phyloP scores from a whole-genome alignment of 148 eudicot species.

The Cornus suecica region DNA sequence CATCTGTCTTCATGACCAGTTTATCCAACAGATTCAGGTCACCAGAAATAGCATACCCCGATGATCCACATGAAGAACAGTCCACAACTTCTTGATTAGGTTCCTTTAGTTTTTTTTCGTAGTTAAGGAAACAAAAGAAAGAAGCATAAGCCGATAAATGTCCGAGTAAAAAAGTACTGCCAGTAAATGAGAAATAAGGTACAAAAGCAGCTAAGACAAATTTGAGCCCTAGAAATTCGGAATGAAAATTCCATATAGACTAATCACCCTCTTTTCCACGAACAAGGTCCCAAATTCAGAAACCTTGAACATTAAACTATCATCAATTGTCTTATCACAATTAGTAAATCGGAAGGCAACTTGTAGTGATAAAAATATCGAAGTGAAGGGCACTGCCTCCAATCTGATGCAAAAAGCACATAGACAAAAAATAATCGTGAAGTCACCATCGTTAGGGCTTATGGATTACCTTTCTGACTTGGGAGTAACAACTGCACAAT shows the following conservation, averaged over 20 bases:
- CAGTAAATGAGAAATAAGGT: background rate
- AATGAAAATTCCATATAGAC: background rate
- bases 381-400: no score
- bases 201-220: background rate
- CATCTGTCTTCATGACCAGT: constrained; percentile 73
- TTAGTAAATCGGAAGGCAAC: no score
- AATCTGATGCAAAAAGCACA: no score
- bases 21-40: constrained; percentile 70
- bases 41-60: constrained; percentile 89
- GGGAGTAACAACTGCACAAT: background rate
- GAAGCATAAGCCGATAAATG: constrained; percentile 4
- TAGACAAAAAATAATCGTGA: no score
- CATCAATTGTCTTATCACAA: no score
- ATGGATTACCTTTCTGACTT: background rate
- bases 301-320: background rate
- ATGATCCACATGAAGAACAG: constrained; percentile 80
- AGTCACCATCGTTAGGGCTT: background rate
- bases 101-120: constrained; percentile 43
- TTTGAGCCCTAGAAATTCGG: background rate
- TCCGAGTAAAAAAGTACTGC: background rate
- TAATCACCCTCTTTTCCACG: background rate
- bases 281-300: background rate
- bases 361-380: no score
- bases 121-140: background rate
- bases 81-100: constrained; percentile 73